Conservation (phyloP, 2,329 filamentous ascomycete genomes). For the Fonsecaea nubica region DNA sequence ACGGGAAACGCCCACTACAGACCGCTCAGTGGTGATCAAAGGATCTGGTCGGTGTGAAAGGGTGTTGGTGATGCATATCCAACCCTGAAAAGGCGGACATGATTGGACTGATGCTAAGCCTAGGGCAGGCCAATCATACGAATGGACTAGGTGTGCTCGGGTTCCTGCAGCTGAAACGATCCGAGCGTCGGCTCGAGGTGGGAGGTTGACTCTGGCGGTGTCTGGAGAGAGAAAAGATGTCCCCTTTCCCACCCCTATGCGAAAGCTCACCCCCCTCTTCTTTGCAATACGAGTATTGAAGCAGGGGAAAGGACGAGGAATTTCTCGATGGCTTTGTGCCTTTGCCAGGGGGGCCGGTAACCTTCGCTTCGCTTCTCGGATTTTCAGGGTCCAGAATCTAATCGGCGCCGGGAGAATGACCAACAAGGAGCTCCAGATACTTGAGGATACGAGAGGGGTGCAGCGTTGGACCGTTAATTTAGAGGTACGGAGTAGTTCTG, state of each 20-base stretch:
- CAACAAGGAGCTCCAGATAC: neutral
- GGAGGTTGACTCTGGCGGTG: neutral
- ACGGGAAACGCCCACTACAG: neutral
- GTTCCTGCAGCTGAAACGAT: conserved; percentile 35
- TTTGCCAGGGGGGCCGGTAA: conserved; percentile 6
- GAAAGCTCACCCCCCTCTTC: neutral
- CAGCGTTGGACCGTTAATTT: conserved; percentile 2
- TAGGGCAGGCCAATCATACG: conserved; percentile 29
- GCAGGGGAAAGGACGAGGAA: conserved; percentile 25
- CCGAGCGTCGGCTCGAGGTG: conserved; percentile 15
- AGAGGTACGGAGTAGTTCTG: conserved; percentile 12
- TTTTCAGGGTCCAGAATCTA: conserved; percentile 29
- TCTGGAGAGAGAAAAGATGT: neutral
- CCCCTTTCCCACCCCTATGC: neutral
- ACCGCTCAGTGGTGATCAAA: conserved; percentile 18
- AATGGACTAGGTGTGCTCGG: conserved; percentile 26
- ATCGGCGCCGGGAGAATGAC: conserved; percentile 16
- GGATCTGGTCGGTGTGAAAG: conserved; percentile 25
- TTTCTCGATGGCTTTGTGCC: conserved; percentile 2
- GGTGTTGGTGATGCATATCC: conserved; percentile 19
- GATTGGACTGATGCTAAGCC: conserved; percentile 19
- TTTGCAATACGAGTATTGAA: conserved; percentile 6
- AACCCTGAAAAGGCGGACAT: conserved; percentile 5
- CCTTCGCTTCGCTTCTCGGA: conserved; percentile 25
- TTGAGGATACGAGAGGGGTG: conserved; percentile 4